These are phyloP conservation scores for Colletotrichum navitas DNA, from an alignment of 2,329 filamentous ascomycete genomes.

Conservation along the genomic window DNA sequence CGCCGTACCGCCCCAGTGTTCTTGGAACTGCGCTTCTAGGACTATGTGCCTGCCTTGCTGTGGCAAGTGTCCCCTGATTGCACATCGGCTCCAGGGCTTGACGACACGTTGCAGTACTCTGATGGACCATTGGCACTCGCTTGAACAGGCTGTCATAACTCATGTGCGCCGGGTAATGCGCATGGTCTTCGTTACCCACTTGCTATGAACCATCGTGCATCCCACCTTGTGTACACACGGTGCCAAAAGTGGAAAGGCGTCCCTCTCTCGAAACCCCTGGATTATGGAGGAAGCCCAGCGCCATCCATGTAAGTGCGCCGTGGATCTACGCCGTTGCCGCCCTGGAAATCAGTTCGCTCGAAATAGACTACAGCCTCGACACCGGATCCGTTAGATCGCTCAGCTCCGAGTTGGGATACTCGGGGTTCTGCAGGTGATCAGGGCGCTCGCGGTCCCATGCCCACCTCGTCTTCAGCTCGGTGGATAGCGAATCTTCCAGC, in stretches of 20 bases:
- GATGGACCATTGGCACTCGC: background rate
- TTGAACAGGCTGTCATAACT: background rate
- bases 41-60: background rate
- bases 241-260: background rate
- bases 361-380: constrained; percentile 47
- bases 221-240: background rate
- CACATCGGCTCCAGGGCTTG: background rate
- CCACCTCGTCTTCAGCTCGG: constrained; percentile 62
- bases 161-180: background rate
- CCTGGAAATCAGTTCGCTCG: background rate
- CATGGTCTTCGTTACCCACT: background rate
- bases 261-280: background rate
- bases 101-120: background rate
- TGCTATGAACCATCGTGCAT: constrained; percentile 11
- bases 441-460: constrained; percentile 72
- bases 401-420: constrained; percentile 71
- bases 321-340: background rate
- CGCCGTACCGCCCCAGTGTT: background rate
- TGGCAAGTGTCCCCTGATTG: too few species aligned
- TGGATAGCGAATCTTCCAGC: constrained; percentile 60
- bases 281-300: background rate
- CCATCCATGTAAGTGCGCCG: background rate
- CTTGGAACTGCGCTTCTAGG: too few species aligned
- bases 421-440: constrained; percentile 63
- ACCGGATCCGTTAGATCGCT: constrained; percentile 58